Evolutionary conservation across 1,284 basidiomycete genomes (phyloP).

Genomic region (Afroboletus lepidellus): DNA sequence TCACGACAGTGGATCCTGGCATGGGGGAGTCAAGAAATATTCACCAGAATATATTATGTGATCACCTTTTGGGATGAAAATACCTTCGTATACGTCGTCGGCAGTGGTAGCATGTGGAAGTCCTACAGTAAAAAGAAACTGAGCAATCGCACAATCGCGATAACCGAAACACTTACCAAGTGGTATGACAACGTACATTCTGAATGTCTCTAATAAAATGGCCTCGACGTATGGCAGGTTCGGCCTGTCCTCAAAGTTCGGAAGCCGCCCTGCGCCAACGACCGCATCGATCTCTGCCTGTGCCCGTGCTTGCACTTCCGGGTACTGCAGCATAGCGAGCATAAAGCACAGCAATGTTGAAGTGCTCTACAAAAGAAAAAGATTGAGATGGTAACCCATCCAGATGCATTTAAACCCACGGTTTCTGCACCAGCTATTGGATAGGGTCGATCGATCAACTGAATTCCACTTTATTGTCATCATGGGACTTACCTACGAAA

Average conservation of each 20-base stretch:
- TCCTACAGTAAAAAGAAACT: conserved; percentile 31
- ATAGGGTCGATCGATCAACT: too few species aligned
- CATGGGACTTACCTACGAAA: conserved; percentile 21
- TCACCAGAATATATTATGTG: neutral
- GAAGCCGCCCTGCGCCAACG: too few species aligned
- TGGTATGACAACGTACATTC: conserved; percentile 45
- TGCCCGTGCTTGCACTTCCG: conserved; percentile 41
- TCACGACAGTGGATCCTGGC: conserved; percentile 37
- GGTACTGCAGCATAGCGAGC: conserved; percentile 49
- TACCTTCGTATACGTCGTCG: too few species aligned
- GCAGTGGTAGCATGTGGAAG: too few species aligned
- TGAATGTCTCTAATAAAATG: conserved; percentile 48
- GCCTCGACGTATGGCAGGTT: too few species aligned
- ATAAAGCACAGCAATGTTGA: conserved; percentile 47
- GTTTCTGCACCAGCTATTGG: conserved; percentile 29
- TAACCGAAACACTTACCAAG: conserved; percentile 12
- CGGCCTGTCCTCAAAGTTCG: too few species aligned
- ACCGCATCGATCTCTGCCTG: conserved; percentile 45
- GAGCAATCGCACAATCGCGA: neutral
- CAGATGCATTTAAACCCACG: conserved; percentile 8
- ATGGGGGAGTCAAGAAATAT: neutral
- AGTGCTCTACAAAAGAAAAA: conserved; percentile 36
- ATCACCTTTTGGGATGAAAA: too few species aligned
- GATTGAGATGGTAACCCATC: neutral
- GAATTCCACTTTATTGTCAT: neutral